Conservation (phyloP, 2,329 filamentous ascomycete species). For the Alternaria arborescens region DNA sequence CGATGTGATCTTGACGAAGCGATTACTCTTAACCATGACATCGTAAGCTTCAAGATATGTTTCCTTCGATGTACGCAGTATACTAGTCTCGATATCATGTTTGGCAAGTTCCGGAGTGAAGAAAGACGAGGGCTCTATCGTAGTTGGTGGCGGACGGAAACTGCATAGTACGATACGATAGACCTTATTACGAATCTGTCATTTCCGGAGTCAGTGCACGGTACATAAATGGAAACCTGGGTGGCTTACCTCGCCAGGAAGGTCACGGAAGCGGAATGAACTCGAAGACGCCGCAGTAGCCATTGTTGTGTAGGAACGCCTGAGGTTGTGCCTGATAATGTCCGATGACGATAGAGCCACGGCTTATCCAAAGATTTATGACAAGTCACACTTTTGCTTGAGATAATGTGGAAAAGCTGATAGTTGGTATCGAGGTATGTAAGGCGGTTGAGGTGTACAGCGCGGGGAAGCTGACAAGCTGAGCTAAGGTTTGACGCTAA, state of each 20-base stretch:
- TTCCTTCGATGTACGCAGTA: conserved; percentile 6
- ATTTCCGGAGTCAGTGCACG: background rate
- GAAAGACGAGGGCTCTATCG: background rate
- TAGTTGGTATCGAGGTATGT: background rate
- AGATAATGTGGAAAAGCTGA: background rate
- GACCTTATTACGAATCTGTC: conserved; percentile 9
- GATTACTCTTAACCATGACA: conserved; percentile 17
- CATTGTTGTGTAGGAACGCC: background rate
- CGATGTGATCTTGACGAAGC: conserved; percentile 22
- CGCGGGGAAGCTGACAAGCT: background rate
- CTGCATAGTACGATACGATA: conserved; percentile 2
- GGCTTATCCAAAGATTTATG: too few species aligned
- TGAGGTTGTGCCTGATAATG: background rate
- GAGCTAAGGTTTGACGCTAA: background rate
- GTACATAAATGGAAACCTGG: background rate
- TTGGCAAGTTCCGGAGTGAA: background rate
- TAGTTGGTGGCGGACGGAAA: background rate
- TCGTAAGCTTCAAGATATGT: conserved; percentile 6
- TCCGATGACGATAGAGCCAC: too few species aligned
- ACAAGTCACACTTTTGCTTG: background rate
- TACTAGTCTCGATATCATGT: conserved; percentile 3
- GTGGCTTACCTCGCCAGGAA: conserved; percentile 3
- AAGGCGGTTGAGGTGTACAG: background rate
- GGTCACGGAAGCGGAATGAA: conserved; percentile 12
- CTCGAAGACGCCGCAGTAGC: background rate